These are phyloP conservation scores for Jimgerdemannia flammicorona DNA, from an alignment of 192 early-diverging fungal genomes.

Conservation along the genomic window DNA sequence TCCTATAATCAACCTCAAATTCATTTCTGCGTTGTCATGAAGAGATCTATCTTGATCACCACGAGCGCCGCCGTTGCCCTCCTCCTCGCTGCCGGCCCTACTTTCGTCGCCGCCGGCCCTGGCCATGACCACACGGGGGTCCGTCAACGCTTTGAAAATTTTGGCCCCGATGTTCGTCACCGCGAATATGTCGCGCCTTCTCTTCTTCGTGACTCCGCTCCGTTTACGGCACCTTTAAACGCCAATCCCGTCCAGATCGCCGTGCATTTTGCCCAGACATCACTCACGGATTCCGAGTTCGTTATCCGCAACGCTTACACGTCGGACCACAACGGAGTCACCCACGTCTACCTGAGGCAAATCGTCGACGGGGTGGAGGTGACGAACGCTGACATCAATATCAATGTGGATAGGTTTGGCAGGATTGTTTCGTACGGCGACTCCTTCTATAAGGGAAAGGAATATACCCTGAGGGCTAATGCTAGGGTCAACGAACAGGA, in stretches of 20 bases:
- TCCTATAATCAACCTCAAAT: not conserved
- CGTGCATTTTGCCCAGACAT: constrained; percentile 40
- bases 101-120: not conserved
- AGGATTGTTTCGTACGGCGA: constrained; percentile 70
- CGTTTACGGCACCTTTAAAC: not conserved
- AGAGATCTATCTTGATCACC: not conserved
- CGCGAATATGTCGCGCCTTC: constrained; percentile 16
- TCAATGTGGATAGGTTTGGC: constrained; percentile 69
- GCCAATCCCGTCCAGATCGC: constrained; percentile 37
- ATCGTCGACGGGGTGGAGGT: constrained; percentile 64
- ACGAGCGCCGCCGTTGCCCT: not conserved
- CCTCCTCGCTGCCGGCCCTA: not conserved
- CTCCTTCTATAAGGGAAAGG: constrained; percentile 49
- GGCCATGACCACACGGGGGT: not conserved
- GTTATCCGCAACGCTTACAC: constrained; percentile 65
- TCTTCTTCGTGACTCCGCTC: not conserved
- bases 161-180: constrained; percentile 36
- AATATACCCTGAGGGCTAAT: constrained; percentile 5
- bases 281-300: constrained; percentile 39
- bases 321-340: constrained; percentile 67
- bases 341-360: constrained; percentile 87
- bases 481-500: constrained; percentile 1
- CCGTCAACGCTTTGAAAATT: constrained; percentile 8
- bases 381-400: constrained; percentile 79
- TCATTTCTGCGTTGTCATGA: not conserved